Percentiles rank a stretch among this genome's conserved stretches.
Evolutionary conservation across 257 asterid species (phyloP).

Genomic region (Solanum pimpinellifolium): DNA sequence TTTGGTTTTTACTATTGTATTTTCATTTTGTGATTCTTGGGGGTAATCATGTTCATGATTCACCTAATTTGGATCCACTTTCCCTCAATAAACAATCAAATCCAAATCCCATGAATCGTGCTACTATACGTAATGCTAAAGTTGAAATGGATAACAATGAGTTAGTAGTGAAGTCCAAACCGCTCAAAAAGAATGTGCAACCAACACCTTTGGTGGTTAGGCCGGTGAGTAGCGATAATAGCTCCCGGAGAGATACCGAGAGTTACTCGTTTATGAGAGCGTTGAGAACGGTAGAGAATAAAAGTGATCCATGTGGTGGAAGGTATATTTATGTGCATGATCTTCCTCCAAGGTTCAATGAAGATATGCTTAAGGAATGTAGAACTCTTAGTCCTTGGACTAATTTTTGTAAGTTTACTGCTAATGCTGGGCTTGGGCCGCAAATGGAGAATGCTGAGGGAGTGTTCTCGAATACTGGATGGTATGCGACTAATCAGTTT

Average conservation of each 20-base stretch:
- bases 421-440: conserved; percentile 38
- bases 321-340: conserved; percentile 33
- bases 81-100: neutral
- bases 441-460: conserved; percentile 31
- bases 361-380: conserved; percentile 38
- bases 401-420: conserved; percentile 32
- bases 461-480: conserved; percentile 25
- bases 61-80: conserved; percentile 18
- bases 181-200: neutral
- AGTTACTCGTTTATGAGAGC: conserved; percentile 60
- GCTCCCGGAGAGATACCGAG: conserved; percentile 8
- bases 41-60: conserved; percentile 11
- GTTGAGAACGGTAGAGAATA: conserved; percentile 49
- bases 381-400: conserved; percentile 32
- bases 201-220: neutral
- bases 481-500: conserved; percentile 43
- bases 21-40: conserved; percentile 45
- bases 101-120: neutral
- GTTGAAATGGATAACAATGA: neutral
- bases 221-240: neutral
- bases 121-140: neutral
- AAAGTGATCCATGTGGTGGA: conserved; percentile 73
- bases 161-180: neutral
- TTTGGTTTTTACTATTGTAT: conserved; percentile 52
- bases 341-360: conserved; percentile 36